phyloP scores from a whole-genome alignment of 2,329 filamentous ascomycete species.

The Penicillium palitans region DNA sequence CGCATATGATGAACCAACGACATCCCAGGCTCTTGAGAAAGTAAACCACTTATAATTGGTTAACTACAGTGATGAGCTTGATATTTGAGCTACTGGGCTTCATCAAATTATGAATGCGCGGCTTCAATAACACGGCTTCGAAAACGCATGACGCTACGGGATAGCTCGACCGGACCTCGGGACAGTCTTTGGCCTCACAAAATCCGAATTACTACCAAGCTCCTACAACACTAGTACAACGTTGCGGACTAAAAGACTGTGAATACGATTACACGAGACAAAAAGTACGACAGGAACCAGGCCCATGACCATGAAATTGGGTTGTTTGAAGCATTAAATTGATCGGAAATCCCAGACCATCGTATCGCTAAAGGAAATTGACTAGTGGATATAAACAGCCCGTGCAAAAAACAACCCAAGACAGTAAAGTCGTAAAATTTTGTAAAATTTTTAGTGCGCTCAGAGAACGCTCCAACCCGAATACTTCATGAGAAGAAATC shows the following conservation, averaged over 20 bases:
- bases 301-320: conserved; percentile 23
- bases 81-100: too few relatives aligned
- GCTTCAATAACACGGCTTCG: background rate
- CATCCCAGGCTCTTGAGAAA: too few relatives aligned
- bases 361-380: conserved; percentile 33
- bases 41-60: too few relatives aligned
- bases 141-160: background rate
- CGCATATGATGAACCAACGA: background rate
- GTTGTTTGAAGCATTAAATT: conserved; percentile 41
- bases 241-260: too few relatives aligned
- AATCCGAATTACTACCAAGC: background rate
- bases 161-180: conserved; percentile 1
- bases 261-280: background rate
- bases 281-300: background rate
- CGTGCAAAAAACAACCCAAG: conserved; percentile 37
- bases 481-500: conserved; percentile 23
- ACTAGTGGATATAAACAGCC: conserved; percentile 33
- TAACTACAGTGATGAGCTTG: background rate
- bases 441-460: conserved; percentile 20
- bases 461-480: conserved; percentile 3
- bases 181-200: background rate
- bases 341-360: conserved; percentile 36
- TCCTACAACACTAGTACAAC: too few relatives aligned
- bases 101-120: background rate
- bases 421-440: conserved; percentile 26